A percentile compares a stretch with the other conserved stretches of the same genome.
Conservation (phyloP, 768 basidiomycete species). For the Tylopilus subfusipes region DNA sequence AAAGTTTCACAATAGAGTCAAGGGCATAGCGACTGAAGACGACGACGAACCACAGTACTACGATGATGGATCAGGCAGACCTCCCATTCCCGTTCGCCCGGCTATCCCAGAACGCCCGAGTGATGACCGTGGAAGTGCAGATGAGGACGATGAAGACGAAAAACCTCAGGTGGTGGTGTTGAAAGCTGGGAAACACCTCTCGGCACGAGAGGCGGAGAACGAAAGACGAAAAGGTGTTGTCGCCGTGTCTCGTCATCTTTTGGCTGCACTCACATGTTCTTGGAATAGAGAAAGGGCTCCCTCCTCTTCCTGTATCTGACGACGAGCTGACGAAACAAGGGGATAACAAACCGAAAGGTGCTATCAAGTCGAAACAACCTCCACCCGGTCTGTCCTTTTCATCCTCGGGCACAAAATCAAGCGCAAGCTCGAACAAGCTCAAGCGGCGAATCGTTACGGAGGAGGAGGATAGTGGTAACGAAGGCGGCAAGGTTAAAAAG, state of each 20-base stretch:
- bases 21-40: conserved; percentile 49
- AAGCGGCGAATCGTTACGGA: conserved; percentile 37
- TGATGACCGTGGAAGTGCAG: conserved; percentile 68
- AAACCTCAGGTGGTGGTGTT: conserved; percentile 87
- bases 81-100: conserved; percentile 72
- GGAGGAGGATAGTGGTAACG: conserved; percentile 28
- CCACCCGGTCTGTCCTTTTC: conserved; percentile 38
- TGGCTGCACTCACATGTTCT: conserved; percentile 2
- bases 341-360: conserved; percentile 21
- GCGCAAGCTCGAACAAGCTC: conserved; percentile 25
- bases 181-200: conserved; percentile 84
- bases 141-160: conserved; percentile 73
- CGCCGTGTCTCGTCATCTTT: not conserved
- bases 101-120: conserved; percentile 66
- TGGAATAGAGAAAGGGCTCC: conserved; percentile 55
- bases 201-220: conserved; percentile 73
- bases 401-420: conserved; percentile 29
- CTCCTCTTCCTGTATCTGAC: conserved; percentile 45
- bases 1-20: conserved; percentile 60
- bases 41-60: conserved; percentile 54
- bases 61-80: conserved; percentile 63
- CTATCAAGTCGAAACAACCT: conserved; percentile 23
- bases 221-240: conserved; percentile 64
- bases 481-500: conserved; percentile 21
- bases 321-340: conserved; percentile 28